Conservation (phyloP, 108 stramenopile genomes). For the Bacterosira constricta region DNA sequence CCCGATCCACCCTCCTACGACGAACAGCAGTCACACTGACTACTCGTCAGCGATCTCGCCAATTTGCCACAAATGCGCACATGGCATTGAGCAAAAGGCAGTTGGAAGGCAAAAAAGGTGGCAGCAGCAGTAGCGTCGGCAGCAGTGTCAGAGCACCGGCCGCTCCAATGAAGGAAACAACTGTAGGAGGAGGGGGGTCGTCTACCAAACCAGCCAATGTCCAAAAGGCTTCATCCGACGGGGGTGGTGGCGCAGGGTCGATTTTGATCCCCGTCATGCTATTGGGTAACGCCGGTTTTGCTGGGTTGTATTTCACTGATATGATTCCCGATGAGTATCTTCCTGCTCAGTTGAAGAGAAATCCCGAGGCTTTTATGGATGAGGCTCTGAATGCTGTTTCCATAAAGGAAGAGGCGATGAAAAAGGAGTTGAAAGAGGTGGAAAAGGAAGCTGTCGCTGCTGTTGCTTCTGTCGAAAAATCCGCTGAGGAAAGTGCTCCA, state of each 20-base stretch:
- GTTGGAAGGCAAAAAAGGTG: constrained; percentile 24
- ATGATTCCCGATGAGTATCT: constrained; percentile 40
- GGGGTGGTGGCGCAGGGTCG: constrained; percentile 4
- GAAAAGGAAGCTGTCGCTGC: constrained; percentile 19
- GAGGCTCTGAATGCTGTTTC: too few species aligned
- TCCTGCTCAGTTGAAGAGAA: constrained; percentile 4
- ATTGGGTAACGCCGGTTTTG: constrained; percentile 36
- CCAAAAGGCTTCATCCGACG: not conserved
- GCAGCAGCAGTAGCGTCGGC: not conserved
- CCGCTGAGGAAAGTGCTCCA: not conserved
- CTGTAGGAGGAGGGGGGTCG: constrained; percentile 33
- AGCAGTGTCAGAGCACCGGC: not conserved
- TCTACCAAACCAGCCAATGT: constrained; percentile 21
- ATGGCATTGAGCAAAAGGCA: constrained; percentile 57
- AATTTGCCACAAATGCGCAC: constrained; percentile 20
- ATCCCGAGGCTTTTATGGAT: not conserved
- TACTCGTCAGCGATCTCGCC: not conserved
- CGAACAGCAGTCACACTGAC: not conserved
- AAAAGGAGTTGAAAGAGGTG: not conserved
- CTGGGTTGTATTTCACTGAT: constrained; percentile 45
- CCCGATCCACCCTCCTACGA: not conserved
- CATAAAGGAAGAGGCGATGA: constrained; percentile 3
- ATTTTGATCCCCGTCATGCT: constrained; percentile 15
- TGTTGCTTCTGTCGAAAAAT: not conserved
- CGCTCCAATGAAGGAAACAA: constrained; percentile 3